phyloP scores from a whole-genome alignment of 805 yeast genomes.

The Wickerhamomyces queroliae region DNA sequence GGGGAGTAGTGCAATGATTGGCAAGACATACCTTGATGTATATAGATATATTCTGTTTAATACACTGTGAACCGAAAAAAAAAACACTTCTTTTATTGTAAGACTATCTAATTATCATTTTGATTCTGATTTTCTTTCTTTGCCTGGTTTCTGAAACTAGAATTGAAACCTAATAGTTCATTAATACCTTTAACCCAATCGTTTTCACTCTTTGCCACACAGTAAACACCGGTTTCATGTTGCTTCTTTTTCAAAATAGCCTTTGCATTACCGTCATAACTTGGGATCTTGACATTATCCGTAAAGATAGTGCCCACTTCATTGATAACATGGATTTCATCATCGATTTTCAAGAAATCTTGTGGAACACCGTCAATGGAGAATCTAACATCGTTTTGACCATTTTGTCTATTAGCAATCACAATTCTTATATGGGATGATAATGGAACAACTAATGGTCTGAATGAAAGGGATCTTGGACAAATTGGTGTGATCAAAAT shows the following conservation, averaged over 20 bases:
- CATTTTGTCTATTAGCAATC: conserved; percentile 43
- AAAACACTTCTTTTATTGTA: background rate
- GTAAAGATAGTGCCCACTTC: conserved; percentile 58
- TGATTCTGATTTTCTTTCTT: conserved; percentile 6
- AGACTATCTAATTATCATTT: background rate
- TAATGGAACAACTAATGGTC: conserved; percentile 81
- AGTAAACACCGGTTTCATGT: conserved; percentile 65
- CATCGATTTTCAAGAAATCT: conserved; percentile 63
- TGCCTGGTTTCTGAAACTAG: conserved; percentile 56
- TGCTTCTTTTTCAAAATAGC: conserved; percentile 11
- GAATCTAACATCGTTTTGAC: conserved; percentile 44
- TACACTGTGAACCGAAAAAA: background rate
- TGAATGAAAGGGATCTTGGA: conserved; percentile 83
- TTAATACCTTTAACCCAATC: conserved; percentile 94
- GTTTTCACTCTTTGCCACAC: conserved; percentile 74
- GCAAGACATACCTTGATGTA: conserved; percentile 25
- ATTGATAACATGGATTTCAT: conserved; percentile 67
- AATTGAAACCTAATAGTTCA: conserved; percentile 82
- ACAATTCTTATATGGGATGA: conserved; percentile 66
- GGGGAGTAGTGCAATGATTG: conserved; percentile 54
- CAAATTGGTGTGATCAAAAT: conserved; percentile 85
- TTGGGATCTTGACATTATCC: conserved; percentile 45
- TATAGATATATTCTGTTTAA: background rate
- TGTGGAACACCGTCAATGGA: conserved; percentile 84
- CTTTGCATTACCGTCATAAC: conserved; percentile 18